These are phyloP conservation scores for Elaeis oleifera DNA, from an alignment of 202 grass and related monocot species.

Conservation along the genomic window DNA sequence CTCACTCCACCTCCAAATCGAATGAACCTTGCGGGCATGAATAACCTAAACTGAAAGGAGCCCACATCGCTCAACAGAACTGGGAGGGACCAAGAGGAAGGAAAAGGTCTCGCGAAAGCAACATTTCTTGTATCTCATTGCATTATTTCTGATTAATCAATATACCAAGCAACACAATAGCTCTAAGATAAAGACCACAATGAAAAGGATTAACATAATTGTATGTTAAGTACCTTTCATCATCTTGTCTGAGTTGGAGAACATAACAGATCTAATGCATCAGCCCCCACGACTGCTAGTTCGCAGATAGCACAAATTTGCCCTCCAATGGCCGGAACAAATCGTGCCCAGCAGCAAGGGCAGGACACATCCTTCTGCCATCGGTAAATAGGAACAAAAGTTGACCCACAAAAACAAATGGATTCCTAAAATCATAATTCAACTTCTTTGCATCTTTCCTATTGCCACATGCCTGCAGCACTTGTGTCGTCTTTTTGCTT, in stretches of 20 bases:
- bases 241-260: constrained; percentile 76
- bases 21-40: no score
- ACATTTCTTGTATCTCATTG: no score
- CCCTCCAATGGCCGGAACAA: constrained; percentile 51
- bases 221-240: constrained; percentile 27
- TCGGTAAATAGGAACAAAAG: constrained; percentile 76
- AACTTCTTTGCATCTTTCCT: constrained; percentile 52
- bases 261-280: constrained; percentile 88
- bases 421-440: constrained; percentile 92
- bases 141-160: no score
- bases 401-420: constrained; percentile 87
- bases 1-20: no score
- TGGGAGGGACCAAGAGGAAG: no score
- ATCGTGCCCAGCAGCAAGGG: constrained; percentile 62
- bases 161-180: no score
- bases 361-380: constrained; percentile 90
- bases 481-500: constrained; percentile 83
- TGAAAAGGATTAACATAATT: constrained; percentile 16
- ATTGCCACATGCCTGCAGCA: constrained; percentile 48
- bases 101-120: no score
- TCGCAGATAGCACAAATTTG: constrained; percentile 93
- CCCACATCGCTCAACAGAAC: no score
- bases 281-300: constrained; percentile 59
- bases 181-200: constrained; percentile 7
- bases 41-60: no score